These are phyloP conservation scores for Colletotrichum tofieldiae DNA, from an alignment of 2,329 filamentous ascomycete species.

Conservation along the genomic window DNA sequence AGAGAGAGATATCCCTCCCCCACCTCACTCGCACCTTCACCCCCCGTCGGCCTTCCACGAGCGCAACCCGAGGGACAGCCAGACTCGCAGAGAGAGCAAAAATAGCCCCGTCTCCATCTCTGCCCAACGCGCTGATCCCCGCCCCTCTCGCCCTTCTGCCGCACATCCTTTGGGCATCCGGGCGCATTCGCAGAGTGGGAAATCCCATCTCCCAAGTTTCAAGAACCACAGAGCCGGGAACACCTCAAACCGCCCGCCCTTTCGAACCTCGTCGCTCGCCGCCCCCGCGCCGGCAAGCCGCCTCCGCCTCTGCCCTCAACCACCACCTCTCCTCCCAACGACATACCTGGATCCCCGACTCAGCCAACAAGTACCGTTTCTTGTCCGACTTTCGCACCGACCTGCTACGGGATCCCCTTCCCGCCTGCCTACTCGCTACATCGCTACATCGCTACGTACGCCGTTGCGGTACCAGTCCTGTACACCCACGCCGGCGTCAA, in stretches of 20 bases:
- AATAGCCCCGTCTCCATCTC: constrained; percentile 46
- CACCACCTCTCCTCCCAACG: constrained; percentile 1
- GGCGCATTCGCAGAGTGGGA: constrained; percentile 36
- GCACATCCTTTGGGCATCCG: constrained; percentile 41
- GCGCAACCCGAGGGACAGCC: constrained; percentile 11
- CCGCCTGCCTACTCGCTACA: constrained; percentile 17
- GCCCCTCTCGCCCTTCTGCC: constrained; percentile 43
- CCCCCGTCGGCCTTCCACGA: constrained; percentile 41
- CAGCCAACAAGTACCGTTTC: constrained; percentile 20
- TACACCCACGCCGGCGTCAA: constrained; percentile 16
- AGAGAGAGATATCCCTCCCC: constrained; percentile 42
- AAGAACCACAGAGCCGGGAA: constrained; percentile 44
- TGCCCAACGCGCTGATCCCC: constrained; percentile 57
- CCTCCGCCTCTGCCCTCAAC: constrained; percentile 2
- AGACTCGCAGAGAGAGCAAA: background rate
- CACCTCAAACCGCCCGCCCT: constrained; percentile 30
- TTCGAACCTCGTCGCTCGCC: constrained; percentile 5
- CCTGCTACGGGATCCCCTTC: constrained; percentile 22
- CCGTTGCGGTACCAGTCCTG: background rate
- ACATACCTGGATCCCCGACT: constrained; percentile 13
- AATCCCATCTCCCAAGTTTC: constrained; percentile 41
- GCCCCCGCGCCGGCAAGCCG: constrained; percentile 26
- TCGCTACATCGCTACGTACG: background rate
- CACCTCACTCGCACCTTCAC: constrained; percentile 46
- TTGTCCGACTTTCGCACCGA: constrained; percentile 42